Evolutionary conservation across 2,329 filamentous ascomycete genomes (phyloP).

Genomic region (Trichoderma sp.): DNA sequence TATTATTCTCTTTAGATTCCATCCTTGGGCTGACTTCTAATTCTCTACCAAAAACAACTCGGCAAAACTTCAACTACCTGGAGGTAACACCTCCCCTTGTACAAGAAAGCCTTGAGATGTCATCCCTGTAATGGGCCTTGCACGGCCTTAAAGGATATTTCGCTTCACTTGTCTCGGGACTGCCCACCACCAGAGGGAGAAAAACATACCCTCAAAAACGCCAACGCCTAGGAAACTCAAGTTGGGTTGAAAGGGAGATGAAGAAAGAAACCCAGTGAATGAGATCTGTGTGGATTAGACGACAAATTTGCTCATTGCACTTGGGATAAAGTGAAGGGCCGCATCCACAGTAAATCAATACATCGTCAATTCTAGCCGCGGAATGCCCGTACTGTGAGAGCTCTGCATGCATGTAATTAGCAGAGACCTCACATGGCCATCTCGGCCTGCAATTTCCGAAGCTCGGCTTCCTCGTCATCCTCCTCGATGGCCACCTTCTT

Average conservation of each 20-base stretch:
- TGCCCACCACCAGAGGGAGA: background rate
- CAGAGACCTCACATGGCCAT: constrained; percentile 80
- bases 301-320: background rate
- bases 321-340: background rate
- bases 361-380: background rate
- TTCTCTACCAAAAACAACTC: constrained; percentile 22
- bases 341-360: background rate
- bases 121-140: background rate
- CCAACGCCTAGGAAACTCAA: constrained; percentile 36
- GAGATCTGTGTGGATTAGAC: background rate
- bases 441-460: constrained; percentile 90
- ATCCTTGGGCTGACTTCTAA: constrained; percentile 20
- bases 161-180: constrained; percentile 4
- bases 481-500: constrained; percentile 60
- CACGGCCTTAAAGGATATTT: background rate
- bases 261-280: background rate
- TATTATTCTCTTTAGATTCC: constrained; percentile 15
- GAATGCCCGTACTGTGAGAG: background rate
- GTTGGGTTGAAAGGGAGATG: constrained; percentile 21
- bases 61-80: background rate
- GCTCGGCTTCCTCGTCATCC: constrained; percentile 94
- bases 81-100: background rate
- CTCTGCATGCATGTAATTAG: background rate
- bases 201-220: constrained; percentile 28
- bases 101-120: background rate